Base-by-base conservation (phyloP, 164 flowering plant species). In the Vitis rupestris region DNA sequence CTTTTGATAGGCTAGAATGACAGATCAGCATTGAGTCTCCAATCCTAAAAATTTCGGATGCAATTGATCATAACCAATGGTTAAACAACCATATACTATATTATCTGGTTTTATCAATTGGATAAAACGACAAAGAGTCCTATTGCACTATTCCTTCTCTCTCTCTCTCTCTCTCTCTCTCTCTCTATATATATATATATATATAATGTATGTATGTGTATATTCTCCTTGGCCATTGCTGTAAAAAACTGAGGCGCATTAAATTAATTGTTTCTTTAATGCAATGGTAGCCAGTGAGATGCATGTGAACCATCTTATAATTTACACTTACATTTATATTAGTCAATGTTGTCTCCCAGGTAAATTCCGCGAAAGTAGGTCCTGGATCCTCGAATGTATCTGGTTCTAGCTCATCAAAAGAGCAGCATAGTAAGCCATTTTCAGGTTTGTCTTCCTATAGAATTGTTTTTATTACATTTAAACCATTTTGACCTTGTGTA, bases 371-470 rank as follows among this genome's bases (percentile, higher is more conserved):
- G 9, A 79, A 78, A 65, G 57, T 50, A 66, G 73, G 67, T 59
- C 72, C 78, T 58, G 82, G 74, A 67, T 75, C 85, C 23, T 73
- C 87, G 63, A 74, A 79, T 72, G 54, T 65, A 30, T 85, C 85
- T 72, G 88, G 75, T 74, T 81, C 86, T 37, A 72, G 79, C 76
- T 70, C 84, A 56, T 73, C 80, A 19, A 84, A 84, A 71, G 78
- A 74, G 72, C 78, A 68, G 59, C 69, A 10, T 14, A 17, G 59
- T 66, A 73, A 70, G 30, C 72, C 71, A 31, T 53, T 72, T 70
- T 65, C 83, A 70, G 86, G 85, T 83, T 58, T 71, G 80, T 76
- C 30, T 14, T 52, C 14, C 19, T 3, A 9, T 31, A 19, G 17
- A 51, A 44, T 10, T 54, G 27, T 29, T 14, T 17, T 11, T 8